Evolutionary conservation across 2,329 filamentous ascomycete genomes (phyloP).

Genomic region (Xylariaceae sp.): DNA sequence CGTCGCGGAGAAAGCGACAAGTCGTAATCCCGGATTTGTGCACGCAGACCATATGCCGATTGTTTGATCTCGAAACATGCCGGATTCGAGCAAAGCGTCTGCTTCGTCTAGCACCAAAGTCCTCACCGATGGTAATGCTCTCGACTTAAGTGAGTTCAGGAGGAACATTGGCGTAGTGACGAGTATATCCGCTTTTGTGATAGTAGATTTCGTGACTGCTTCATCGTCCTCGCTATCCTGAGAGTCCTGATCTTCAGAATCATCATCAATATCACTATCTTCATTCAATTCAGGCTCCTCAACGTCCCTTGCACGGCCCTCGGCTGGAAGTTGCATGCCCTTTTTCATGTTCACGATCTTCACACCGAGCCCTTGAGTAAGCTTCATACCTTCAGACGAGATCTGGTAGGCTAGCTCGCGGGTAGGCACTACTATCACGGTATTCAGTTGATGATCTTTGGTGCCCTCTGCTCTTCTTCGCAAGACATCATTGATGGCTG

Average conservation of each 20-base stretch:
- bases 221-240: constrained; percentile 34
- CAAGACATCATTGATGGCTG: constrained; percentile 73
- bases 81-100: constrained; percentile 80
- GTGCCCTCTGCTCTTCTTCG: constrained; percentile 45
- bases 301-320: constrained; percentile 25
- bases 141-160: constrained; percentile 63
- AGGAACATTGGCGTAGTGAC: constrained; percentile 78
- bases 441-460: constrained; percentile 53
- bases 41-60: constrained; percentile 79
- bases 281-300: constrained; percentile 15
- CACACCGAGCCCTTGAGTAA: constrained; percentile 71
- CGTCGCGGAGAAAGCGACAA: constrained; percentile 92
- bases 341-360: constrained; percentile 81
- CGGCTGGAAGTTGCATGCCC: constrained; percentile 65
- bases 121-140: constrained; percentile 61
- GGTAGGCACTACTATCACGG: constrained; percentile 72
- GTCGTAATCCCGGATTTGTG: constrained; percentile 61
- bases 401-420: constrained; percentile 77
- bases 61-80: constrained; percentile 85
- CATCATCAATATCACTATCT: constrained; percentile 13
- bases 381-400: constrained; percentile 79
- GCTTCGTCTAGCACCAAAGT: constrained; percentile 87
- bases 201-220: constrained; percentile 26
- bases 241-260: constrained; percentile 15
- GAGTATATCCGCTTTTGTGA: constrained; percentile 72